Conservation (phyloP, 805 yeast species). For the Yarrowia keelungensis region DNA sequence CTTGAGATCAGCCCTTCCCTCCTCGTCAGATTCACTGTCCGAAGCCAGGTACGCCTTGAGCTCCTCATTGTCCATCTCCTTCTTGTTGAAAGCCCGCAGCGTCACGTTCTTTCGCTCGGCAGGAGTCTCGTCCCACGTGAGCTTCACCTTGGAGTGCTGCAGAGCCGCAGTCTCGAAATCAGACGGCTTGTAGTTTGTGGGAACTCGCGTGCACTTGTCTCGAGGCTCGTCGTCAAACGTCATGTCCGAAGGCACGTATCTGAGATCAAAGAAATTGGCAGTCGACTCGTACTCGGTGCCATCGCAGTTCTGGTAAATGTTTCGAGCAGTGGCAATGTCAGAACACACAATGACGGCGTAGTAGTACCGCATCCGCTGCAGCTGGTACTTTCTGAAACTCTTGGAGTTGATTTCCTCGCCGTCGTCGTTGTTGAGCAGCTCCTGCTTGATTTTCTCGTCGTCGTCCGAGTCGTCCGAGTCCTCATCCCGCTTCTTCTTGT, state of each 20-base stretch:
- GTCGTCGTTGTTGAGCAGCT: slow-evolving; percentile 77
- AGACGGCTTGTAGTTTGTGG: slow-evolving; percentile 79
- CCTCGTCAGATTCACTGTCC: slow-evolving; percentile 64
- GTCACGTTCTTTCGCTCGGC: slow-evolving; percentile 80
- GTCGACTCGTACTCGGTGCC: slow-evolving; percentile 96
- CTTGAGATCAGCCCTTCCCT: slow-evolving; percentile 50
- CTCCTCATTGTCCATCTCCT: slow-evolving; percentile 58
- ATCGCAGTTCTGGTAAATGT: slow-evolving; percentile 85
- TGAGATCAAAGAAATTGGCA: slow-evolving; percentile 88
- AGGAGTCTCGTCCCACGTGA: slow-evolving; percentile 99
- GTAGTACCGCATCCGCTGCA: slow-evolving; percentile 89
- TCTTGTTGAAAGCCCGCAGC: slow-evolving; percentile 80
- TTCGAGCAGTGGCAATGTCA: slow-evolving; percentile 69
- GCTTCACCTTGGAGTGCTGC: slow-evolving; percentile 93
- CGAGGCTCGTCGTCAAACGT: slow-evolving; percentile 78
- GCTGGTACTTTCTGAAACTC: slow-evolving; percentile 85
- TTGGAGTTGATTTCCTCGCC: slow-evolving; percentile 87
- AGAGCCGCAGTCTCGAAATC: slow-evolving; percentile 91
- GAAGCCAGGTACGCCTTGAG: slow-evolving; percentile 75
- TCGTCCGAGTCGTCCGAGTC: slow-evolving; percentile 42
- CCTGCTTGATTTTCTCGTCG: slow-evolving; percentile 68
- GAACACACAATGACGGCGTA: slow-evolving; percentile 92
- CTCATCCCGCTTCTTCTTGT: slow-evolving; percentile 49
- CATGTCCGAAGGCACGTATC: slow-evolving; percentile 94
- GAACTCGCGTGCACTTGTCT: slow-evolving; percentile 75